phyloP scores from a whole-genome alignment of 441 rosid genomes.

The Codiaeum variegatum region DNA sequence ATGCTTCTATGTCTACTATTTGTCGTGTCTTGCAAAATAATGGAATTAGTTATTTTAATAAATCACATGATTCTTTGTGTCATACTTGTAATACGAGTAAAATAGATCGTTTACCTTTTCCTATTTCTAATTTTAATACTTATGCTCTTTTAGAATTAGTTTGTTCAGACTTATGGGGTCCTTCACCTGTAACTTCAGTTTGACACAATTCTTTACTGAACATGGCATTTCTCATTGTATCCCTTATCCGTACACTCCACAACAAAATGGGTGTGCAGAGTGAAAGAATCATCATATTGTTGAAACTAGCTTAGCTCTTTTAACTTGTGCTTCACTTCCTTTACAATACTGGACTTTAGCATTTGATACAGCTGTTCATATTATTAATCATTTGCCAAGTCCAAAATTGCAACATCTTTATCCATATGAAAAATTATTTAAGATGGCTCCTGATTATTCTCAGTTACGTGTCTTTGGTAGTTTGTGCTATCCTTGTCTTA shows the following conservation, averaged over 20 bases:
- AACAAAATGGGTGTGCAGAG: background rate
- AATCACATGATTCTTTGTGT: background rate
- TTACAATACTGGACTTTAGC: background rate
- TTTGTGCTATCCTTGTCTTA: background rate
- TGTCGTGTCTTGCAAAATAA: background rate
- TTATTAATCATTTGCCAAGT: background rate
- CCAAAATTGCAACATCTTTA: background rate
- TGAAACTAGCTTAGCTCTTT: background rate
- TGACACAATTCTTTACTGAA: background rate
- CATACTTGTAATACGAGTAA: background rate
- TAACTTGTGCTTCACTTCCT: background rate
- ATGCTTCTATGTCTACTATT: background rate
- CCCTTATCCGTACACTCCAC: background rate
- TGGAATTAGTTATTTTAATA: background rate
- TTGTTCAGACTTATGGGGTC: background rate
- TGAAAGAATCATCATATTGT: background rate
- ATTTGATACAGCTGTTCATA: background rate
- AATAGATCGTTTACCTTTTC: background rate
- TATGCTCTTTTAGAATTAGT: background rate
- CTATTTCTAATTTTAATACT: background rate
- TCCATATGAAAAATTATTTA: background rate
- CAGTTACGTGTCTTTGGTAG: background rate
- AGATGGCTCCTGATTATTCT: background rate
- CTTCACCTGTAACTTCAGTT: background rate
- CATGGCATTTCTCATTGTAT: background rate